Conservation (phyloP, 257 asterid species). For the Salvia miltiorrhiza region DNA sequence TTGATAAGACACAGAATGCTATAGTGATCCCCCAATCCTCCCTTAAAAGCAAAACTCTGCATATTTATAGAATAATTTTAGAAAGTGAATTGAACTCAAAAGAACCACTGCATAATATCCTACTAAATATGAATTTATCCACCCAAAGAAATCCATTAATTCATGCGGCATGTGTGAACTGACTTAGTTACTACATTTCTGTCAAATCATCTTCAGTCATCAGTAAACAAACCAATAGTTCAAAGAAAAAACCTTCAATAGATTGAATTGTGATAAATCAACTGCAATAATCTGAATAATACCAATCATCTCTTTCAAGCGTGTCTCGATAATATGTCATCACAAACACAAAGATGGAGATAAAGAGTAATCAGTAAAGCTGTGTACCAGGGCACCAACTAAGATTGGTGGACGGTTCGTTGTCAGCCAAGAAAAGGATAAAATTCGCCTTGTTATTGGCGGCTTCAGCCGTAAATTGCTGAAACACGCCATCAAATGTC, state of each 20-base stretch:
- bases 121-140: background rate
- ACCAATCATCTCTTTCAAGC: background rate
- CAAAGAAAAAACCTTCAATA: background rate
- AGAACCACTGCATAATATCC: background rate
- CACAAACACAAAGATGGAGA: background rate
- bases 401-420: slow-evolving; percentile 74
- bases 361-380: background rate
- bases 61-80: too few relatives aligned
- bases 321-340: background rate
- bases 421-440: slow-evolving; percentile 89
- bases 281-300: background rate
- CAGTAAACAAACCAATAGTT: background rate
- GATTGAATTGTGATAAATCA: background rate
- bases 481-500: slow-evolving; percentile 54
- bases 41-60: background rate
- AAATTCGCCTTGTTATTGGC: slow-evolving; percentile 61
- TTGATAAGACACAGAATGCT: background rate
- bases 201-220: background rate
- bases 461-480: slow-evolving; percentile 52
- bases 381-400: slow-evolving; percentile 95
- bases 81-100: background rate
- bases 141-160: background rate
- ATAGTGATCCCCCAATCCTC: background rate
- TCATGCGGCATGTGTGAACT: background rate
- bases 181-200: background rate